A percentile compares a stretch with the other conserved stretches of the same genome.
Evolutionary conservation across 345 rosid species (phyloP).

Genomic region (Salix udensis): DNA sequence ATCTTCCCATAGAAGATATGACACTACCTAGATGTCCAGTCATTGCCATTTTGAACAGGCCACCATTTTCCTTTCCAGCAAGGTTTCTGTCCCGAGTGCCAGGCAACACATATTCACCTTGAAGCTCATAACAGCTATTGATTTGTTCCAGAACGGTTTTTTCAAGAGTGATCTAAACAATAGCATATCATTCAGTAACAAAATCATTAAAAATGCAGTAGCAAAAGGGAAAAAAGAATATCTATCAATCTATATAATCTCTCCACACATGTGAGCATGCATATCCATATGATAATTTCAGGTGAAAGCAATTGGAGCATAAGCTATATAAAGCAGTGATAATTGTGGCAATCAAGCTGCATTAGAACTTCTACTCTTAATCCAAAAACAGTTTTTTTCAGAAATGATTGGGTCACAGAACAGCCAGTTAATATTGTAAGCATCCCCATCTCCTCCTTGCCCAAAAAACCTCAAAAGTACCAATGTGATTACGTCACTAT

Average conservation of each 20-base stretch:
- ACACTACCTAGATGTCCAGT: constrained; percentile 90
- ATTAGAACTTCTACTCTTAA: too few species aligned
- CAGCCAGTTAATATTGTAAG: too few species aligned
- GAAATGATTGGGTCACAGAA: too few species aligned
- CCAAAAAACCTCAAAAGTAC: too few species aligned
- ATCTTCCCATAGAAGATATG: constrained; percentile 97
- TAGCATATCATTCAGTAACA: constrained; percentile 9
- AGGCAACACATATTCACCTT: constrained; percentile 98
- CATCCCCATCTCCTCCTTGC: too few species aligned
- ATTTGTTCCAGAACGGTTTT: constrained; percentile 86
- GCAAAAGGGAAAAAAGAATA: background rate
- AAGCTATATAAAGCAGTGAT: too few species aligned
- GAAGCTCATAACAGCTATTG: constrained; percentile 93
- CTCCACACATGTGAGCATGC: background rate
- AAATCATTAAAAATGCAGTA: constrained; percentile 11
- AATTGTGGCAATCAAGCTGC: too few species aligned
- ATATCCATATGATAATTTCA: too few species aligned
- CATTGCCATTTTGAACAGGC: constrained; percentile 85
- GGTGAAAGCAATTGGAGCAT: too few species aligned
- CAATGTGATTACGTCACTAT: too few species aligned
- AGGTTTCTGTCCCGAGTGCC: constrained; percentile 82
- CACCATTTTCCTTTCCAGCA: constrained; percentile 65
- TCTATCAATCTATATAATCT: background rate
- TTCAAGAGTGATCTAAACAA: constrained; percentile 77
- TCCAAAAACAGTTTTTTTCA: too few species aligned